These are phyloP conservation scores for Elsinoe ampelina DNA, from an alignment of 2,329 filamentous ascomycete genomes.

Conservation along the genomic window DNA sequence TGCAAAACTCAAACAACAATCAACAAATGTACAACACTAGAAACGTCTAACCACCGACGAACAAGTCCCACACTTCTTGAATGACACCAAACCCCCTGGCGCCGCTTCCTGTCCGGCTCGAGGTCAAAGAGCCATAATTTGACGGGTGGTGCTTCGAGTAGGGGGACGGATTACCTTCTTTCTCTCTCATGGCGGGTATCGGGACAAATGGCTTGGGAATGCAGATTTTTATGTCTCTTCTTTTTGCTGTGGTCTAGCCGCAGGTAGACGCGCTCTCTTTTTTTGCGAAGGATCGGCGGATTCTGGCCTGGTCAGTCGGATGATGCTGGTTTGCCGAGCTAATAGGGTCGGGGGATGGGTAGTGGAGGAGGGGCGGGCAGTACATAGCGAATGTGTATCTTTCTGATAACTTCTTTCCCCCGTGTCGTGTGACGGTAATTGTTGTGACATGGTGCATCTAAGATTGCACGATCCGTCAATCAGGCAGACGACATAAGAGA, in stretches of 20 bases:
- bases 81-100: not conserved
- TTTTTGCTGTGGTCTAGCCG: not conserved
- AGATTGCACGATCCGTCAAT: too few species aligned
- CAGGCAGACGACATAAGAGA: too few species aligned
- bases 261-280: too few species aligned
- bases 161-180: not conserved
- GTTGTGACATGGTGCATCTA: too few species aligned
- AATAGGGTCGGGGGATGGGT: not conserved
- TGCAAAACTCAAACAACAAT: not conserved
- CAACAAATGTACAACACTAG: slow-evolving; percentile 11
- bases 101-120: not conserved
- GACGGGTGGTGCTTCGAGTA: not conserved
- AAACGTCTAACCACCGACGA: not conserved
- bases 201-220: not conserved
- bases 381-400: slow-evolving; percentile 10
- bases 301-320: slow-evolving; percentile 9
- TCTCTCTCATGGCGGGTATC: not conserved
- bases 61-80: too few species aligned
- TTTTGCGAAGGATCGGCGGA: not conserved
- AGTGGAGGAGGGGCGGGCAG: not conserved
- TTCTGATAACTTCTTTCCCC: not conserved
- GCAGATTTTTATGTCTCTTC: not conserved
- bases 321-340: not conserved
- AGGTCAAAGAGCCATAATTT: not conserved
- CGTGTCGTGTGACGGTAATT: not conserved